phyloP scores from a whole-genome alignment of 371 early-diverging fungal species.

The Amoeboaphelidium protococcarum region DNA sequence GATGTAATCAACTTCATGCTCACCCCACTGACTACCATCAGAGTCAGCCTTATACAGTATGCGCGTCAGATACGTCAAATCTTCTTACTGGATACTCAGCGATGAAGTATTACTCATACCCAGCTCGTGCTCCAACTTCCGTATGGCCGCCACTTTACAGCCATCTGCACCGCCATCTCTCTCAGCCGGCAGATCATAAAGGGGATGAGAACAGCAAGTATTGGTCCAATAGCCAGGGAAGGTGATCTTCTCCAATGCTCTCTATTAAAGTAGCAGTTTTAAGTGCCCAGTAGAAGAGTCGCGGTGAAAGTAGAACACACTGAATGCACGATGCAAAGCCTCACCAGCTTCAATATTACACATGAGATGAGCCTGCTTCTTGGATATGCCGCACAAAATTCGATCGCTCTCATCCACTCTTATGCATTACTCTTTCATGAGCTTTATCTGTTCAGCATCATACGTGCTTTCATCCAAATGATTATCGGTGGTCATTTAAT shows the following conservation, averaged over 20 bases:
- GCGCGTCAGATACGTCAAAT: constrained; percentile 60
- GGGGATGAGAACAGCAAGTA: constrained; percentile 92
- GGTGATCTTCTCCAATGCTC: constrained; percentile 84
- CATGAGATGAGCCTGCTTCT: constrained; percentile 58
- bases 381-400: not conserved
- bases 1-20: constrained; percentile 33
- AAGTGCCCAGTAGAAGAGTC: constrained; percentile 33
- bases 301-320: constrained; percentile 65
- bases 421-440: not conserved
- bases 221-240: constrained; percentile 89
- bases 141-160: constrained; percentile 44
- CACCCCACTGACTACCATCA: constrained; percentile 75
- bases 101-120: constrained; percentile 62
- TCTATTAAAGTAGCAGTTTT: constrained; percentile 78
- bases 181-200: constrained; percentile 40
- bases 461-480: too few species aligned
- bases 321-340: constrained; percentile 83
- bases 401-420: not conserved
- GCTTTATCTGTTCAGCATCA: not conserved
- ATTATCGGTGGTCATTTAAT: too few species aligned
- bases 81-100: constrained; percentile 44
- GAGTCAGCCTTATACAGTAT: constrained; percentile 83
- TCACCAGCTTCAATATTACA: constrained; percentile 44
- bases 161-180: constrained; percentile 46
- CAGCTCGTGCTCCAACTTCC: constrained; percentile 84